phyloP scores from a whole-genome alignment of 768 basidiomycete species.

The Psilocybe subaeruginosa region DNA sequence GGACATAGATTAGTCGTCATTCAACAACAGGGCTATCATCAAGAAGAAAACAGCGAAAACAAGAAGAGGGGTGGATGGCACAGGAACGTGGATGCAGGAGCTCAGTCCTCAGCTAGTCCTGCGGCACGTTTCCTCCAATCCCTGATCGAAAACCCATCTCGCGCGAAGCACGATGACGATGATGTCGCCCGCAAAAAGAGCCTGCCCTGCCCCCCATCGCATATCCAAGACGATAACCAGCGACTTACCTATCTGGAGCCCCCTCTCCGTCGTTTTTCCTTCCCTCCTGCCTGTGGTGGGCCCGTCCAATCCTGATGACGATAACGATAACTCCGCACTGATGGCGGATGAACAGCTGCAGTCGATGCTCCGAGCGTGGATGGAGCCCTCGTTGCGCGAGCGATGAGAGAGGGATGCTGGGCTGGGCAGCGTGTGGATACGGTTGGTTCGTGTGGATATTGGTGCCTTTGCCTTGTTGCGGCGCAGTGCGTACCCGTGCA shows the following conservation, averaged over 20 bases:
- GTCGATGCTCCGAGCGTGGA: neutral
- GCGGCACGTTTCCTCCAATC: constrained; percentile 16
- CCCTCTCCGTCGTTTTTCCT: neutral
- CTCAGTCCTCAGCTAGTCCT: neutral
- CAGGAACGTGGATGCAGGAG: neutral
- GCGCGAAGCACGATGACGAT: constrained; percentile 5
- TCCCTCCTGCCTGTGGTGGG: too few species aligned
- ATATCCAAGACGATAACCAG: neutral
- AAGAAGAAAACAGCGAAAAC: neutral
- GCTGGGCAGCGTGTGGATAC: too few species aligned
- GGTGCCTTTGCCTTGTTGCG: too few species aligned
- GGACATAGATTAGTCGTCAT: neutral
- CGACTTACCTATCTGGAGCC: neutral
- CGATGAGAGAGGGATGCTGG: too few species aligned
- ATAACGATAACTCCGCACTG: neutral
- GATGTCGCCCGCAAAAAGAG: neutral
- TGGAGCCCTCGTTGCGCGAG: too few species aligned
- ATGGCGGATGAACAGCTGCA: neutral
- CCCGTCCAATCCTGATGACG: too few species aligned
- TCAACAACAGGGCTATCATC: neutral
- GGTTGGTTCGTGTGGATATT: too few species aligned
- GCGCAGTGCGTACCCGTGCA: neutral
- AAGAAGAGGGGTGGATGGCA: neutral
- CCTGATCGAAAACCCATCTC: constrained; percentile 9
- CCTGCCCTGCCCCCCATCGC: neutral